phyloP scores from a whole-genome alignment of 495 filamentous ascomycete species.

The Talaromyces borbonicus region DNA sequence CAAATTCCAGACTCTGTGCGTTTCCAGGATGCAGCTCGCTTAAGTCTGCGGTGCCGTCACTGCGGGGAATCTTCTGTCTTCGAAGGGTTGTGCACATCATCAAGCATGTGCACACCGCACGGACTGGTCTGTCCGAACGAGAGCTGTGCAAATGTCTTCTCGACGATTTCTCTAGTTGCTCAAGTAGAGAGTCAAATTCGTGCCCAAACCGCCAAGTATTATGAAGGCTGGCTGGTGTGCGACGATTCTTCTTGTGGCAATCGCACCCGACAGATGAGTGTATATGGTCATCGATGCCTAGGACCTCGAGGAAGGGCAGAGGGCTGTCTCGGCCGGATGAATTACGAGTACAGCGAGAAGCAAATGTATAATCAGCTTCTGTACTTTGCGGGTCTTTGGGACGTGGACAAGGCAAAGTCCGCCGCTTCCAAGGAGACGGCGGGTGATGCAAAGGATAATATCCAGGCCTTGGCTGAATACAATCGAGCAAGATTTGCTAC shows the following conservation, averaged over 20 bases:
- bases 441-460: conserved; percentile 45
- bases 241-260: conserved; percentile 79
- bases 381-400: conserved; percentile 77
- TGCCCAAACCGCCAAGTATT: conserved; percentile 68
- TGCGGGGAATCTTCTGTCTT: conserved; percentile 67
- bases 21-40: conserved; percentile 67
- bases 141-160: conserved; percentile 51
- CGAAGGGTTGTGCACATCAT: conserved; percentile 55
- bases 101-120: conserved; percentile 51
- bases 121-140: conserved; percentile 62
- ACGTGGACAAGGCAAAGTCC: conserved; percentile 71
- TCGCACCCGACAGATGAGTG: conserved; percentile 82
- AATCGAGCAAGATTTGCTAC: conserved; percentile 71
- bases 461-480: conserved; percentile 62
- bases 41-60: conserved; percentile 67
- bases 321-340: conserved; percentile 82
- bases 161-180: conserved; percentile 65
- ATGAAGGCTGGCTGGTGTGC: conserved; percentile 84
- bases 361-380: conserved; percentile 89
- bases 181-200: conserved; percentile 83
- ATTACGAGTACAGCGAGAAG: conserved; percentile 79
- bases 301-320: conserved; percentile 72
- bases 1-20: conserved; percentile 79
- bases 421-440: conserved; percentile 36
- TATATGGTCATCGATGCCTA: conserved; percentile 83